These are phyloP conservation scores for Colletotrichum destructivum DNA, from an alignment of 2,329 filamentous ascomycete species.

Conservation along the genomic window DNA sequence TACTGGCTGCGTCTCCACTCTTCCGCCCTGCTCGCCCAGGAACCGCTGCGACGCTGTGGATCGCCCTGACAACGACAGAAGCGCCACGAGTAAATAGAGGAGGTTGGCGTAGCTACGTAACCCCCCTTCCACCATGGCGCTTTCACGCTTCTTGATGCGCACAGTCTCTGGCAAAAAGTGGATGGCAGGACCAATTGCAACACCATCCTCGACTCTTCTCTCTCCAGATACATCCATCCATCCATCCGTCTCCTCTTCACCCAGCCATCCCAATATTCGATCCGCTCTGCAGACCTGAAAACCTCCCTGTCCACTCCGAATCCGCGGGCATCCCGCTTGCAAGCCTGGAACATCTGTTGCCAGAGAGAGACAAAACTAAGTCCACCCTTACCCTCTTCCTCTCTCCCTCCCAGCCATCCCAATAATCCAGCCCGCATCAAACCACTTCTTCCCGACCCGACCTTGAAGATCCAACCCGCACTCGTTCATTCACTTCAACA, in stretches of 20 bases:
- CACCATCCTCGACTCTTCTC: conserved; percentile 17
- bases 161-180: conserved; percentile 35
- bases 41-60: conserved; percentile 41
- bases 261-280: conserved; percentile 46
- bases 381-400: conserved; percentile 33
- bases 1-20: conserved; percentile 3
- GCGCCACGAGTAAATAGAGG: conserved; percentile 43
- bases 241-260: conserved; percentile 19
- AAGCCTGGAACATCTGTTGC: conserved; percentile 24
- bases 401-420: conserved; percentile 39
- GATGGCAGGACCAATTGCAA: conserved; percentile 43
- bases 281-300: conserved; percentile 33
- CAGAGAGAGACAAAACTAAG: conserved; percentile 45
- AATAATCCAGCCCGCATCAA: conserved; percentile 38
- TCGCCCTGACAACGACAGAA: conserved; percentile 41
- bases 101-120: conserved; percentile 44
- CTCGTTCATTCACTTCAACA: conserved; percentile 21
- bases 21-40: conserved; percentile 35
- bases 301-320: conserved; percentile 28
- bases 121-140: conserved; percentile 16
- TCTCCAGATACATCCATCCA: conserved; percentile 36
- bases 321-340: conserved; percentile 27
- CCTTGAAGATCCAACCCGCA: conserved; percentile 34
- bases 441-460: conserved; percentile 20
- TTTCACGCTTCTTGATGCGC: conserved; percentile 16